phyloP scores from a whole-genome alignment of 2,329 filamentous ascomycete species.

The Cercospora canescens region DNA sequence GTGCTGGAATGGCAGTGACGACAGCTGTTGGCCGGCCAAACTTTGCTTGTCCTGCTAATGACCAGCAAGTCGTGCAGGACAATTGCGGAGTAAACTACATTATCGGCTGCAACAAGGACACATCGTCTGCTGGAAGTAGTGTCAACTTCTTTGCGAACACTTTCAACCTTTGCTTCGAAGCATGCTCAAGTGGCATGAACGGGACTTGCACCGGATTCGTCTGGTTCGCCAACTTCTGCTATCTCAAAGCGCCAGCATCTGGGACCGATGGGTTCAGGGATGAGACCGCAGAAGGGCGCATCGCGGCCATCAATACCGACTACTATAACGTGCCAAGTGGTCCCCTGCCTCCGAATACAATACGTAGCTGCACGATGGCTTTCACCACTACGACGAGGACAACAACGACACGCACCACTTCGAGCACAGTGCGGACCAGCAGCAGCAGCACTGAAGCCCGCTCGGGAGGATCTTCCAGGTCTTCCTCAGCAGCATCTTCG shows the following conservation, averaged over 20 bases:
- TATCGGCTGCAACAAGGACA: conserved; percentile 3
- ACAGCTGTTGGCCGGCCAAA: background rate
- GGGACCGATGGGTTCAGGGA: background rate
- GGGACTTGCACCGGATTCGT: background rate
- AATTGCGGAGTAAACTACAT: conserved; percentile 11
- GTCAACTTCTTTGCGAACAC: background rate
- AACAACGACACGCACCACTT: background rate
- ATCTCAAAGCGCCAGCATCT: conserved; percentile 3
- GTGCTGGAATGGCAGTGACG: too few species aligned
- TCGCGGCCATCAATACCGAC: conserved; percentile 5
- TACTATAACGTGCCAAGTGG: conserved; percentile 3
- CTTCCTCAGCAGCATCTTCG: conserved; percentile 1
- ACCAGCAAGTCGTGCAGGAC: conserved; percentile 7
- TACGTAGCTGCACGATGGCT: background rate
- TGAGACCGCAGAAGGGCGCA: background rate
- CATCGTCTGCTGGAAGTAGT: background rate
- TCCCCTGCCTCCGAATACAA: background rate
- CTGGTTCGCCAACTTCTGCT: background rate
- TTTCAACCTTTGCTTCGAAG: conserved; percentile 5
- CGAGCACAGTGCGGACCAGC: background rate
- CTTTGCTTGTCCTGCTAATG: conserved; percentile 2
- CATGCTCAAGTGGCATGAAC: conserved; percentile 5
- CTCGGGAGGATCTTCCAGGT: too few species aligned
- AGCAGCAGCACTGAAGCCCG: background rate
- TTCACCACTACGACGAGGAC: background rate